Evolutionary conservation across 2,329 filamentous ascomycete species (phyloP).

Genomic region (Chaetomium globosum): DNA sequence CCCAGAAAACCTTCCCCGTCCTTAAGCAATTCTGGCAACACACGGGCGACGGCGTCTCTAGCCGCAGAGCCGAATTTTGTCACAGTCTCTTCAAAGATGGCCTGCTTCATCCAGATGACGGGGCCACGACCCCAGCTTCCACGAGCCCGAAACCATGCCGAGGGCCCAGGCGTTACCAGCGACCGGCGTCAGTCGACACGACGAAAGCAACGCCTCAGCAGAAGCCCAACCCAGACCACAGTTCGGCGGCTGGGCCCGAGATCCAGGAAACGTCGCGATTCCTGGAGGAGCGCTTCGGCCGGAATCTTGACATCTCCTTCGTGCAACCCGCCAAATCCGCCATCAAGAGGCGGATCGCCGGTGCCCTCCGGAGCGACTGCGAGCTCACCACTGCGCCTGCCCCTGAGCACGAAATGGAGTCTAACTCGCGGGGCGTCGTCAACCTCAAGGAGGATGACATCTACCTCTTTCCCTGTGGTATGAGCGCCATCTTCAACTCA

Average conservation of each 20-base stretch:
- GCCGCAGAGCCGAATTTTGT: constrained; percentile 88
- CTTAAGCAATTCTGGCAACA: constrained; percentile 99
- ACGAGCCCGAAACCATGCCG: constrained; percentile 54
- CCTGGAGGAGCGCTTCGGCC: constrained; percentile 90
- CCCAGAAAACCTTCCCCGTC: constrained; percentile 64
- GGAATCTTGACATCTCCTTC: constrained; percentile 80
- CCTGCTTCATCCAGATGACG: constrained; percentile 49
- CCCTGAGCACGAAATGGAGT: constrained; percentile 50
- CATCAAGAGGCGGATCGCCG: constrained; percentile 84
- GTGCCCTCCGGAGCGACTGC: constrained; percentile 73
- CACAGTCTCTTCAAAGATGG: constrained; percentile 72
- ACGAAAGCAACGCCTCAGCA: constrained; percentile 32
- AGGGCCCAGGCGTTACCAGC: constrained; percentile 80
- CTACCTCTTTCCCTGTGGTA: constrained; percentile 84
- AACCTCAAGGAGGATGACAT: constrained; percentile 83
- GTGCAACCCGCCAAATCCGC: constrained; percentile 82
- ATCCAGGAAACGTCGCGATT: constrained; percentile 73
- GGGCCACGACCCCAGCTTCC: constrained; percentile 37
- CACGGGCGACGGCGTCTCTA: constrained; percentile 88
- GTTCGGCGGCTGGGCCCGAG: constrained; percentile 41
- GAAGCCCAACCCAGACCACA: constrained; percentile 27
- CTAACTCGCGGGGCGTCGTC: constrained; percentile 58
- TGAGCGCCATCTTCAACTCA: constrained; percentile 92
- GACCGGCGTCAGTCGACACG: constrained; percentile 50
- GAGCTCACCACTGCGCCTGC: constrained; percentile 62